Conservation (phyloP, 495 filamentous ascomycete genomes). For the Pseudomonodictys pantanalensis region DNA sequence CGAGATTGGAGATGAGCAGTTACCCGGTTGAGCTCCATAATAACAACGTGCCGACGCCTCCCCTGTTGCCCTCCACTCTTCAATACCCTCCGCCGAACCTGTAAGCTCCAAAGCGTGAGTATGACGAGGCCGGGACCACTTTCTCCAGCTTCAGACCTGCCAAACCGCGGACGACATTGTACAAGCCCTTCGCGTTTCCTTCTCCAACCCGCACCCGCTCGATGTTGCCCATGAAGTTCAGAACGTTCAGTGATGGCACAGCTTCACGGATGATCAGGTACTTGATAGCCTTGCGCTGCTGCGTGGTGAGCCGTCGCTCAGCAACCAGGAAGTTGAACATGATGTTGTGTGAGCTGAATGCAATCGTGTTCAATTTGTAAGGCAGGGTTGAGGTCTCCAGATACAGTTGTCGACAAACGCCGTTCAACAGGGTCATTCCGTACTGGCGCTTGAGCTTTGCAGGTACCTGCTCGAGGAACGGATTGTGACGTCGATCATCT, state of each 20-base stretch:
- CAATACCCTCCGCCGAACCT: no score
- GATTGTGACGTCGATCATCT: not conserved
- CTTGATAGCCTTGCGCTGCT: conserved; percentile 1
- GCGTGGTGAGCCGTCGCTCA: not conserved
- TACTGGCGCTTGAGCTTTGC: not conserved
- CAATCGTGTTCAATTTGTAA: conserved; percentile 1
- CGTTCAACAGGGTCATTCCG: not conserved
- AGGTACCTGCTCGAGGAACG: not conserved
- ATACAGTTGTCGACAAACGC: conserved; percentile 10
- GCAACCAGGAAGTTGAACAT: conserved; percentile 16
- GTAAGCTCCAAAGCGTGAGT: not conserved
- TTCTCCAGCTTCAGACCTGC: no score
- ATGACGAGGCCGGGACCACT: not conserved
- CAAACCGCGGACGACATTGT: not conserved
- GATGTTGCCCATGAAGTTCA: not conserved
- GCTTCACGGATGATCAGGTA: not conserved
- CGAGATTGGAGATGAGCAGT: no score
- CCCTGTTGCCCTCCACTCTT: no score
- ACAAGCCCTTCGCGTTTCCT: not conserved
- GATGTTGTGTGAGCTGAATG: not conserved
- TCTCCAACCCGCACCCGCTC: not conserved
- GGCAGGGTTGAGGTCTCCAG: conserved; percentile 5
- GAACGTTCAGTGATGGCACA: not conserved
- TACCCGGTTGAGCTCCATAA: no score
- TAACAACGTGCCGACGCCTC: no score